Evolutionary conservation across 139 green algal species (phyloP).

Genomic region (Tetratostichococcus sp.): DNA sequence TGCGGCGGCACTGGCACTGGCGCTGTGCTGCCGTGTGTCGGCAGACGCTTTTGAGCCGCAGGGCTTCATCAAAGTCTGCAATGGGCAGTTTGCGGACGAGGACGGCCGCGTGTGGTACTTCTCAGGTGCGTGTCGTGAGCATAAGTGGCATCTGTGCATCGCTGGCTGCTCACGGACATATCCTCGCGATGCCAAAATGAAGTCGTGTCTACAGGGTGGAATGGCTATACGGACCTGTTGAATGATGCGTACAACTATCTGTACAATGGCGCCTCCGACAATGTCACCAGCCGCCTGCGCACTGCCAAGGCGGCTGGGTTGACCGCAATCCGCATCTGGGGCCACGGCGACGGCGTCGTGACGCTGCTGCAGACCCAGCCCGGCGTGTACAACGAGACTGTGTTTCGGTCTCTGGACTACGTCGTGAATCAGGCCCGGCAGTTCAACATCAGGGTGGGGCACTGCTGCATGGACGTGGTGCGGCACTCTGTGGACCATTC

Average conservation of each 20-base stretch:
- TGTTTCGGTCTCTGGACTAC: not conserved
- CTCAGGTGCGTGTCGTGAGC: not conserved
- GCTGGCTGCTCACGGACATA: no score
- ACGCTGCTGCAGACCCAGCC: not conserved
- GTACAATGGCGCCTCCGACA: not conserved
- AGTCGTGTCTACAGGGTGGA: not conserved
- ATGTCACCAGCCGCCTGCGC: not conserved
- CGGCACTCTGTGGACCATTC: no score
- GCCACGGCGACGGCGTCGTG: not conserved
- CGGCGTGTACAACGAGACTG: not conserved
- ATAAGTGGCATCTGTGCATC: no score
- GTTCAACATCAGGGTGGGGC: not conserved
- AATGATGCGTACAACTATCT: not conserved
- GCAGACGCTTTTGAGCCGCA: not conserved
- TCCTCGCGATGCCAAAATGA: no score
- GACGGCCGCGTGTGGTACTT: not conserved
- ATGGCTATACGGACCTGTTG: not conserved
- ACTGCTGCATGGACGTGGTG: not conserved
- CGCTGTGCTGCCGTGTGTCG: not conserved
- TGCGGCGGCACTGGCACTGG: no score
- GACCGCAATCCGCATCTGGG: not conserved
- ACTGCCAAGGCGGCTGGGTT: not conserved
- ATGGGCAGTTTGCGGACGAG: not conserved
- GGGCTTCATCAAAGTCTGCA: not conserved
- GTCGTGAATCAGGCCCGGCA: not conserved